phyloP scores from a whole-genome alignment of 306 rosid species.

The Potentilla sterilis region DNA sequence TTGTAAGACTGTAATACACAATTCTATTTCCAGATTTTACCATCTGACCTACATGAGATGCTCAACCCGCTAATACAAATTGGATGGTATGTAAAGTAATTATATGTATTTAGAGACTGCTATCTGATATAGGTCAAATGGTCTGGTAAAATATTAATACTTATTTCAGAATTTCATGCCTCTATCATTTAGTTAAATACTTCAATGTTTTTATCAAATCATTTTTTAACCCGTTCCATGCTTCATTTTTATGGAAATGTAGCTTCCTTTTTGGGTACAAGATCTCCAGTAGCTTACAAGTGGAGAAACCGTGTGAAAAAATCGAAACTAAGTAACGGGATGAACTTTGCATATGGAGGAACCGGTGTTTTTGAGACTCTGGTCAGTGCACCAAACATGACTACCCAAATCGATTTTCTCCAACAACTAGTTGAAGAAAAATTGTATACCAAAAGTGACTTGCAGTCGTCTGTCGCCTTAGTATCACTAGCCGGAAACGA shows the following conservation, averaged over 20 bases:
- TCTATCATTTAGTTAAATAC: too few species aligned
- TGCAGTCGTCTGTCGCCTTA: conserved; percentile 26
- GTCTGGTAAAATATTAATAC: too few species aligned
- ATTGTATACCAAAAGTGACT: conserved; percentile 32
- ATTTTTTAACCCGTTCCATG: too few species aligned
- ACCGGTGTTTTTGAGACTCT: conserved; percentile 50
- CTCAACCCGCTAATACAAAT: too few species aligned
- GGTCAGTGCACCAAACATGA: conserved; percentile 42
- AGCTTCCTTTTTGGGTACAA: conserved; percentile 38
- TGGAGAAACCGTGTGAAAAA: neutral
- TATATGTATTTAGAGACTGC: too few species aligned
- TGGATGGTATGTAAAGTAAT: too few species aligned
- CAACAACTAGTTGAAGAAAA: conserved; percentile 42
- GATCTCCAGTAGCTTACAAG: conserved; percentile 32
- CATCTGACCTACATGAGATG: too few species aligned
- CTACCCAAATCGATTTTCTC: conserved; percentile 42
- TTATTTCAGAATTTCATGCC: too few species aligned
- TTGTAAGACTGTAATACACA: neutral
- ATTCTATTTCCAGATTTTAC: neutral
- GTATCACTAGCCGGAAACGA: conserved; percentile 36
- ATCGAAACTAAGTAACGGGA: conserved; percentile 24
- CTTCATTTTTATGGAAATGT: neutral
- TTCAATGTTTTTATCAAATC: too few species aligned
- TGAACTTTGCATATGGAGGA: conserved; percentile 61
- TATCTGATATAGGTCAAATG: too few species aligned